These are phyloP conservation scores for Chlamydomonas sphaeroides DNA, from an alignment of 139 green algal genomes.

Conservation along the genomic window DNA sequence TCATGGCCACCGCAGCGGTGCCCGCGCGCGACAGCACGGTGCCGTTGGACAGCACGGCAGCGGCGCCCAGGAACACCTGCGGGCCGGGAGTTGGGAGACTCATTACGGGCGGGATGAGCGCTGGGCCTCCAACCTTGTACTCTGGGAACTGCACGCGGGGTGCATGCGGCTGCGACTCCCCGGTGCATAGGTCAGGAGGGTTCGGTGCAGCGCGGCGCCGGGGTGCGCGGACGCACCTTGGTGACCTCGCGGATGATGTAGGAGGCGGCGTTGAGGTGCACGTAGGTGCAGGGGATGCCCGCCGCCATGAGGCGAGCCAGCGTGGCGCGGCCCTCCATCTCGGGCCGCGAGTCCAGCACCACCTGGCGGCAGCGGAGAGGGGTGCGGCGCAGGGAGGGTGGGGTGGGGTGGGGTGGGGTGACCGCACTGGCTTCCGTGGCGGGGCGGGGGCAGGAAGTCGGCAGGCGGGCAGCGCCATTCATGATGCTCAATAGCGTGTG, in stretches of 20 bases:
- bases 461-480: too few species aligned
- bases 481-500: too few species aligned
- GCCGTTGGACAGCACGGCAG: slow-evolving; percentile 93
- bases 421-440: too few species aligned
- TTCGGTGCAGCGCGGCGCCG: too few species aligned
- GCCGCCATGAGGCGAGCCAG: slow-evolving; percentile 67
- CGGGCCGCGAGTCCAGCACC: slow-evolving; percentile 86
- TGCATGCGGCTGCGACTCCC: too few species aligned
- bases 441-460: too few species aligned
- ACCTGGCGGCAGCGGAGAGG: too few species aligned
- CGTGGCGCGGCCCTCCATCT: slow-evolving; percentile 80
- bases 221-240: slow-evolving; percentile 70
- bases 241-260: slow-evolving; percentile 86
- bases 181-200: too few species aligned
- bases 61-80: slow-evolving; percentile 89
- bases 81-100: background rate
- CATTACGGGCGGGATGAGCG: background rate
- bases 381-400: too few species aligned
- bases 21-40: slow-evolving; percentile 87
- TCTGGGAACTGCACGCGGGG: too few species aligned
- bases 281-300: slow-evolving; percentile 85
- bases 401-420: too few species aligned
- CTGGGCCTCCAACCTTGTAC: background rate
- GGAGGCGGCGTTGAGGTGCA: slow-evolving; percentile 76
- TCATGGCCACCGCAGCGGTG: slow-evolving; percentile 87